Conservation (phyloP, 345 rosid species). For the Limnanthes douglasii region DNA sequence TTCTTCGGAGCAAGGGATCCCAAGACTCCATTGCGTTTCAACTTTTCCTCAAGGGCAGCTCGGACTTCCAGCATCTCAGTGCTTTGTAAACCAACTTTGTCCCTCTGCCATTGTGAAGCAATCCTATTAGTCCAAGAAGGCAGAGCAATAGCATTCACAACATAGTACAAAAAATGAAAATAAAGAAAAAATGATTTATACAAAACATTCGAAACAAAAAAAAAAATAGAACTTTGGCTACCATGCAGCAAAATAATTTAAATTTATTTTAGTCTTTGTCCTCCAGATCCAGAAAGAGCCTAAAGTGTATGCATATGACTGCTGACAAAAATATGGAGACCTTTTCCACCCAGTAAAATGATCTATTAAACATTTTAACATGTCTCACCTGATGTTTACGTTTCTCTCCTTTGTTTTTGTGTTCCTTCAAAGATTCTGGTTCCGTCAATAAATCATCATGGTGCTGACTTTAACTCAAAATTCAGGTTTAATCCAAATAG, state of each 20-base stretch:
- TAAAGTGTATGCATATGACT: no score
- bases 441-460: conserved; percentile 5
- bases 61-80: conserved; percentile 70
- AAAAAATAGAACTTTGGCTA: no score
- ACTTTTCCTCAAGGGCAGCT: conserved; percentile 78
- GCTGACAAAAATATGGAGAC: no score
- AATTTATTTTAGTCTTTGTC: no score
- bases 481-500: neutral
- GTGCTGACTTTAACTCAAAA: neutral
- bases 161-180: conserved; percentile 1
- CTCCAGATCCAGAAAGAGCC: no score
- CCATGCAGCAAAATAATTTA: no score
- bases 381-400: conserved; percentile 42
- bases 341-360: no score
- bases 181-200: conserved; percentile 1
- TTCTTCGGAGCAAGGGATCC: conserved; percentile 32
- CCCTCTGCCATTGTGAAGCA: conserved; percentile 30
- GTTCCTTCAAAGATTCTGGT: conserved; percentile 7
- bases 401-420: conserved; percentile 20
- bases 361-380: no score
- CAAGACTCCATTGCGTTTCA: conserved; percentile 45
- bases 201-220: no score
- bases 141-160: neutral
- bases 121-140: neutral
- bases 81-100: conserved; percentile 55